Evolutionary conservation across 1,284 basidiomycete species (phyloP).

Genomic region (Malassezia japonica): DNA sequence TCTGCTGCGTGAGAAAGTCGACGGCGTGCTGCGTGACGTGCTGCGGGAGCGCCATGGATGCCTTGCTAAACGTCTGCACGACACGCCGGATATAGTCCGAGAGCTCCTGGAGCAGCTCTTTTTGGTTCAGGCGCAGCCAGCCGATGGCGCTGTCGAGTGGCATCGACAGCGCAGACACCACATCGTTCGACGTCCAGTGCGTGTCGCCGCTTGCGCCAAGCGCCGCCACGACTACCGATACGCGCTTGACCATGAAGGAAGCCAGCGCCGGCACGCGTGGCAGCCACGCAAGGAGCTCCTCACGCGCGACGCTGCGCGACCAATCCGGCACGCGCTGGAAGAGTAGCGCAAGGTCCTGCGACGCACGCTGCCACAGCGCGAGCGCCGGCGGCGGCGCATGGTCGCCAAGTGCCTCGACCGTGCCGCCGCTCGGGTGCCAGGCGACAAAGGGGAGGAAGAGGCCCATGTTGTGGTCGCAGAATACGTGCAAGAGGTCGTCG

Average conservation of each 20-base stretch:
- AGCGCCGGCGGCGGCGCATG: conserved; percentile 15
- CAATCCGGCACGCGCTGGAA: conserved; percentile 39
- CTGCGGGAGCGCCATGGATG: conserved; percentile 23
- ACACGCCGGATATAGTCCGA: conserved; percentile 34
- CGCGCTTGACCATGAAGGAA: conserved; percentile 38
- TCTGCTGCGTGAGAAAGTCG: conserved; percentile 35
- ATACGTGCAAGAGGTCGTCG: conserved; percentile 39
- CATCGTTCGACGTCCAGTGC: background rate
- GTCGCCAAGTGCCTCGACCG: background rate
- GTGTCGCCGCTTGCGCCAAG: background rate
- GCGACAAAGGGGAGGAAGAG: conserved; percentile 36
- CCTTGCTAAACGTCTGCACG: conserved; percentile 26
- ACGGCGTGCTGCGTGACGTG: conserved; percentile 29
- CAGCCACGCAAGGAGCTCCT: conserved; percentile 43
- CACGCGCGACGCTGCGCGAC: conserved; percentile 27
- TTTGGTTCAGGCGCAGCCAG: conserved; percentile 47
- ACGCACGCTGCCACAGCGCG: conserved; percentile 36
- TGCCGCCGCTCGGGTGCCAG: conserved; percentile 7
- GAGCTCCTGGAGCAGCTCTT: conserved; percentile 40
- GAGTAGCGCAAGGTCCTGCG: conserved; percentile 33
- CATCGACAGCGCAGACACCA: conserved; percentile 23
- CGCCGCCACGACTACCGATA: conserved; percentile 17
- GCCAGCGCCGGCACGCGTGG: conserved; percentile 42
- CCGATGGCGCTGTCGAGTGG: conserved; percentile 34
- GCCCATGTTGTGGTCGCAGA: conserved; percentile 39